Evolutionary conservation across 1,139 yeast genomes (phyloP).

Genomic region (Saccharomycopsis crataegensis): DNA sequence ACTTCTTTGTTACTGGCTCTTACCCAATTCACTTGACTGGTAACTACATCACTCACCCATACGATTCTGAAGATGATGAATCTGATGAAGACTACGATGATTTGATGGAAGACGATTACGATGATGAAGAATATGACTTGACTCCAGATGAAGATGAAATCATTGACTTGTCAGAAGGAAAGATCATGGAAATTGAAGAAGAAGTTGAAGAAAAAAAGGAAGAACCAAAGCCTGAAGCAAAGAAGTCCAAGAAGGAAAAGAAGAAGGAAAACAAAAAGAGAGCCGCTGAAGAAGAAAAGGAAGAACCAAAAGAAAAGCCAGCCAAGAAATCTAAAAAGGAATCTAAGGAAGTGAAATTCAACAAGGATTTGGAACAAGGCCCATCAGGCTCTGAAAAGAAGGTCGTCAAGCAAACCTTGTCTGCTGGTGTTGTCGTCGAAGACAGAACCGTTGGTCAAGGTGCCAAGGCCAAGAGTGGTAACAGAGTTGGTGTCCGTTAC

Average conservation of each 20-base stretch:
- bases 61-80: constrained; percentile 43
- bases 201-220: constrained; percentile 25
- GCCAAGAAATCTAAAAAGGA: constrained; percentile 33
- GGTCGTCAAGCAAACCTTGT: constrained; percentile 64
- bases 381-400: constrained; percentile 52
- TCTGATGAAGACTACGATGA: constrained; percentile 10
- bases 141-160: constrained; percentile 92
- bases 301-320: constrained; percentile 27
- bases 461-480: constrained; percentile 77
- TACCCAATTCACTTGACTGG: constrained; percentile 90
- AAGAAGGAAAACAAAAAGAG: constrained; percentile 26
- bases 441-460: constrained; percentile 90
- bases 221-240: constrained; percentile 24
- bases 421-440: constrained; percentile 91
- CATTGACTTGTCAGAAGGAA: constrained; percentile 28
- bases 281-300: constrained; percentile 28
- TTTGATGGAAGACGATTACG: constrained; percentile 41
- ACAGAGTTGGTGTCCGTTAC: constrained; percentile 93
- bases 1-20: constrained; percentile 92
- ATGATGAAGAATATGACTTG: constrained; percentile 73
- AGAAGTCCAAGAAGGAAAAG: constrained; percentile 23
- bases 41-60: constrained; percentile 94
- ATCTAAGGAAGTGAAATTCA: constrained; percentile 75
- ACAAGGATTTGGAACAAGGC: constrained; percentile 88
- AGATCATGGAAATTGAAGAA: constrained; percentile 29